A percentile compares a stretch with the other conserved stretches of the same genome.
Conservation (phyloP, 805 yeast genomes). For the Yamadazyma olivae region DNA sequence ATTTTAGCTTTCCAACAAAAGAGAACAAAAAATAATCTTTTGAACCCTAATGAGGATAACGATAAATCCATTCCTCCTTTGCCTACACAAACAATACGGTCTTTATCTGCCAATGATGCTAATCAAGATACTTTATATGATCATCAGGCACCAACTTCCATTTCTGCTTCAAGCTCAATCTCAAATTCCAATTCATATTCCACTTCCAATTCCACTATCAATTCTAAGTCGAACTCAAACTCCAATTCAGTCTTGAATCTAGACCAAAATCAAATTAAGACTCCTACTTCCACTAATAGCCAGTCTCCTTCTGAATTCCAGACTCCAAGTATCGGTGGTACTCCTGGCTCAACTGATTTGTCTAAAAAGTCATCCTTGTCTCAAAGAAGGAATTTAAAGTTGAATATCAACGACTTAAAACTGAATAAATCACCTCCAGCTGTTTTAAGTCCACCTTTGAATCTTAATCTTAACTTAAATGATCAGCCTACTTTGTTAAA, state of each 20-base stretch:
- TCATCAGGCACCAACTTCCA: neutral
- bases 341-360: constrained; percentile 1
- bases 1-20: constrained; percentile 84
- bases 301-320: constrained; percentile 1
- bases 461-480: too few relatives aligned
- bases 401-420: constrained; percentile 35
- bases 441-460: constrained; percentile 13
- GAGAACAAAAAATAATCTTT: constrained; percentile 31
- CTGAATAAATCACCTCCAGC: constrained; percentile 18
- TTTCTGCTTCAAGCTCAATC: neutral
- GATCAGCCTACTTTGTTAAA: constrained; percentile 8
- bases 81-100: constrained; percentile 16
- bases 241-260: too few relatives aligned
- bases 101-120: constrained; percentile 15
- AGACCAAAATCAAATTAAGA: neutral
- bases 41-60: constrained; percentile 4
- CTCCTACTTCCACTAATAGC: constrained; percentile 1
- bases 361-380: constrained; percentile 45
- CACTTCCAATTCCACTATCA: neutral
- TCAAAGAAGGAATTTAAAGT: constrained; percentile 54
- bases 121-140: neutral
- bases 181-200: neutral
- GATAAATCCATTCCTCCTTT: constrained; percentile 27
- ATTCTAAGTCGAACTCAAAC: neutral
- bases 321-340: neutral